Evolutionary conservation across 495 filamentous ascomycete species (phyloP).

Genomic region (Talaromyces adpressus): DNA sequence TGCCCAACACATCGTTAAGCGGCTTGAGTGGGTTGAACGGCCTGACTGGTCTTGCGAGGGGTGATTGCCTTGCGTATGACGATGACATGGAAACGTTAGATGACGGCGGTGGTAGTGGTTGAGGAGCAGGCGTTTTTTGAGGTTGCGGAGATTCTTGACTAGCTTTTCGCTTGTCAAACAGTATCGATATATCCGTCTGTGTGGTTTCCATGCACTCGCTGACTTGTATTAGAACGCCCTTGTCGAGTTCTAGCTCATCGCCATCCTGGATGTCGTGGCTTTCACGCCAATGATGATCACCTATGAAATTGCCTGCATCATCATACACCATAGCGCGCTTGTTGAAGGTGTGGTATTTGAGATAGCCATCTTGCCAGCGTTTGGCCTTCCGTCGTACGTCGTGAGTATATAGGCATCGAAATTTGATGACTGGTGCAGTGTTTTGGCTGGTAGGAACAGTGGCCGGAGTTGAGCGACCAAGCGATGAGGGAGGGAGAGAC

Average conservation of each 20-base stretch:
- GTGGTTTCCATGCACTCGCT: conserved; percentile 62
- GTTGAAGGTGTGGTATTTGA: conserved; percentile 87
- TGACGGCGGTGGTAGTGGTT: conserved; percentile 11
- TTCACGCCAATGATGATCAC: conserved; percentile 76
- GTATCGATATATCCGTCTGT: conserved; percentile 67
- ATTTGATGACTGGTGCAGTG: conserved; percentile 73
- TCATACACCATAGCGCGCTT: conserved; percentile 89
- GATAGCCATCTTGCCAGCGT: conserved; percentile 84
- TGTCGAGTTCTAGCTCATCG: conserved; percentile 76
- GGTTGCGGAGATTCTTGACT: conserved; percentile 8
- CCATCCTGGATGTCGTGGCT: conserved; percentile 59
- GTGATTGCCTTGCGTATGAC: conserved; percentile 21
- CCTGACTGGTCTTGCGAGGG: conserved; percentile 18
- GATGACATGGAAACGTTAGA: conserved; percentile 21
- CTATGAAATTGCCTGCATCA: conserved; percentile 67
- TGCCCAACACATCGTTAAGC: conserved; percentile 51
- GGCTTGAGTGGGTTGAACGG: conserved; percentile 50
- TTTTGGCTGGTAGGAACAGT: conserved; percentile 38
- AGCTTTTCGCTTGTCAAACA: conserved; percentile 57
- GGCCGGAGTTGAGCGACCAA: not conserved
- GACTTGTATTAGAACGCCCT: conserved; percentile 71
- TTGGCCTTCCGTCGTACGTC: conserved; percentile 83
- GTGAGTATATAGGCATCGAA: conserved; percentile 75
- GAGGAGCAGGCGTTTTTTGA: conserved; percentile 6
- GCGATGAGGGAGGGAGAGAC: conserved; percentile 5